These are phyloP conservation scores for Cryptosporidium felis DNA, from an alignment of 169 alveolate species.

Conservation along the genomic window DNA sequence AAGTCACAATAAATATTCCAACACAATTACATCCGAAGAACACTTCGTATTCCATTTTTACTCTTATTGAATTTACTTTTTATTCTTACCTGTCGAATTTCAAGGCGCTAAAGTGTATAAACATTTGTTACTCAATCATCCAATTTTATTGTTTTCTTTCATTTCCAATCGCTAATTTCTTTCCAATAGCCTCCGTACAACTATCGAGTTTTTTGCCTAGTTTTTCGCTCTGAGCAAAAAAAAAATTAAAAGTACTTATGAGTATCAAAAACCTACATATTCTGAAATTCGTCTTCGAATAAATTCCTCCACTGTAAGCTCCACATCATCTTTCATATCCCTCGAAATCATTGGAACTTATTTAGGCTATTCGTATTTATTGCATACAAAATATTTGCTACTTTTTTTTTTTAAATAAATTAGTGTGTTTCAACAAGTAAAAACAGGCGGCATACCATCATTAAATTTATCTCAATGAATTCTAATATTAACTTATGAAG, in stretches of 20 bases:
- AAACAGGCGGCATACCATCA: not conserved
- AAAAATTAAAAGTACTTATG: not conserved
- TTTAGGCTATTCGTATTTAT: too few species aligned
- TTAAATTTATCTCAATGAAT: not conserved
- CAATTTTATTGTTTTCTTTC: too few species aligned
- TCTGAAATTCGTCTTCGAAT: not conserved
- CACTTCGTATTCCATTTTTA: conserved; percentile 62
- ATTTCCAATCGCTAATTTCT: too few species aligned
- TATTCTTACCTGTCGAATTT: too few species aligned
- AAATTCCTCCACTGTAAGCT: conserved; percentile 60
- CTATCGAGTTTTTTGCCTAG: conserved; percentile 1
- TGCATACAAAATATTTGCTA: not conserved
- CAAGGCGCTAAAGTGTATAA: too few species aligned
- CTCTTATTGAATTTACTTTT: too few species aligned
- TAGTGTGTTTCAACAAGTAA: not conserved
- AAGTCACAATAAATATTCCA: conserved; percentile 38
- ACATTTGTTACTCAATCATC: too few species aligned
- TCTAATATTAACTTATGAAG: conserved; percentile 7
- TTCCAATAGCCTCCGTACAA: not conserved
- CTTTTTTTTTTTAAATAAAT: not conserved
- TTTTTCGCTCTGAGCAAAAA: not conserved
- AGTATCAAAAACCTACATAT: conserved; percentile 26
- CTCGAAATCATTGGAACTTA: not conserved
- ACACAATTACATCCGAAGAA: conserved; percentile 51
- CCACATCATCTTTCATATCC: conserved; percentile 5